A percentile compares a stretch with the other conserved stretches of the same genome.
Evolutionary conservation across 1,139 yeast species (phyloP).

Genomic region (Hyphopichia burtonii): DNA sequence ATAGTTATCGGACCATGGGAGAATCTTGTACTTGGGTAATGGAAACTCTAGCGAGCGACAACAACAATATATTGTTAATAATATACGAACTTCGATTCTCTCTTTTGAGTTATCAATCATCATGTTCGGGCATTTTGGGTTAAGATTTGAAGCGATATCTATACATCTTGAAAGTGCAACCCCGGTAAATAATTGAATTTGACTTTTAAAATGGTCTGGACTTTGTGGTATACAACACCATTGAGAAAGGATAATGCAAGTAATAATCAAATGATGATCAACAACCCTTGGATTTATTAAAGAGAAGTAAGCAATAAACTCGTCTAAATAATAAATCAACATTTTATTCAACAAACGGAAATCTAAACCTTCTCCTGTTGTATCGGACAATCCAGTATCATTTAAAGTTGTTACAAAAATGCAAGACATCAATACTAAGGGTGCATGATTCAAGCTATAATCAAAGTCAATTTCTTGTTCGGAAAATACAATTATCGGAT

Average conservation of each 20-base stretch:
- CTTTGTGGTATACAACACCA: constrained; percentile 53
- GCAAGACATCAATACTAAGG: constrained; percentile 45
- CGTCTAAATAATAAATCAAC: constrained; percentile 45
- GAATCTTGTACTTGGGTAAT: constrained; percentile 48
- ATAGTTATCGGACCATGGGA: constrained; percentile 46
- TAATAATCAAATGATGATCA: constrained; percentile 38
- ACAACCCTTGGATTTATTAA: constrained; percentile 43
- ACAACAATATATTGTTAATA: constrained; percentile 47
- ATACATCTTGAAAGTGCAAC: constrained; percentile 46
- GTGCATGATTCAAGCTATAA: constrained; percentile 37
- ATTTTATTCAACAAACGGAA: constrained; percentile 33
- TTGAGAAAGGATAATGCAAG: constrained; percentile 44
- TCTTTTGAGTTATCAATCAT: constrained; percentile 28
- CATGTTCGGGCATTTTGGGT: constrained; percentile 5
- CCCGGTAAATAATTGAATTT: constrained; percentile 46
- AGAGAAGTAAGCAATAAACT: constrained; percentile 43
- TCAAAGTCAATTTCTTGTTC: constrained; percentile 32
- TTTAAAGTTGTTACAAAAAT: constrained; percentile 50
- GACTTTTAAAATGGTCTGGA: constrained; percentile 53
- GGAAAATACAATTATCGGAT: constrained; percentile 50
- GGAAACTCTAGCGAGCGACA: constrained; percentile 52
- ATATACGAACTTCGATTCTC: constrained; percentile 40
- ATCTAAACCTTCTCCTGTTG: neutral
- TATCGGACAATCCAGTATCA: constrained; percentile 24
- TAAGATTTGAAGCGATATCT: constrained; percentile 26